Base-by-base conservation (phyloP, 371 early-diverging fungal genomes). In the Mucor indicus region DNA sequence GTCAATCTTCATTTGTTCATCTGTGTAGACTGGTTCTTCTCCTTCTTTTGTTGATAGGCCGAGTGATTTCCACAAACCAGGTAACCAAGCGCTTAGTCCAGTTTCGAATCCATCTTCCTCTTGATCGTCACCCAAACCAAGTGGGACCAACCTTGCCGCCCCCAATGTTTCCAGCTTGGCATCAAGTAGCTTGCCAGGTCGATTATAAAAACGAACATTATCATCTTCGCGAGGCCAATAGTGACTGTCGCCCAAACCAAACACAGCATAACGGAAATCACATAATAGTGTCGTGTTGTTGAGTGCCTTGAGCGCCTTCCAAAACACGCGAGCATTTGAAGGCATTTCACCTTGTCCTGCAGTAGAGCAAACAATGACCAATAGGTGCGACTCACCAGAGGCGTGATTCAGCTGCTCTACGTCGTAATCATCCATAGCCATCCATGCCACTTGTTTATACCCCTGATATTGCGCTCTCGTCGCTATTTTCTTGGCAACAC, bases 311-410 rank as follows among this genome's bases (percentile, higher is more conserved):
- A 94, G 60, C 7, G 75, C 70, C 74, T 89, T 89, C 87, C 89
- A 90, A 57, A 90, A 89, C 69, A 91, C 89, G 44, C 89, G 83
- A 9, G 83, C 77, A 57, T 93, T 92, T 42, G 86, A 82, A 0
- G 95, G 95, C 65, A 93, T 86, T 77, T 95, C 95, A 58, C 95
- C 95, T 65, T 95, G 94, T 21, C 95, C 94, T 19, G 95, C 93
- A 5, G 95, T 92, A 27, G 87, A 87, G 38, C 86, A 74, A 4
- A 88, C 67, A 55, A 90, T 74, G 21, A 88, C 80, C 5, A 93
- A 73, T n/a, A n/a, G n/a, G n/a, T n/a, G n/a, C n/a, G n/a, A n/a
- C n/a, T n/a, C n/a, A 27, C 86, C 82, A 48, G 73, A 75, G 65
- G 90, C 90, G 43, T 77, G 61, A 15, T 72, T 71, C 44, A 93